Evolutionary conservation across 495 filamentous ascomycete genomes (phyloP), one percentile per base, ranked within the genome.

Genomic region (Podospora australis): DNA sequence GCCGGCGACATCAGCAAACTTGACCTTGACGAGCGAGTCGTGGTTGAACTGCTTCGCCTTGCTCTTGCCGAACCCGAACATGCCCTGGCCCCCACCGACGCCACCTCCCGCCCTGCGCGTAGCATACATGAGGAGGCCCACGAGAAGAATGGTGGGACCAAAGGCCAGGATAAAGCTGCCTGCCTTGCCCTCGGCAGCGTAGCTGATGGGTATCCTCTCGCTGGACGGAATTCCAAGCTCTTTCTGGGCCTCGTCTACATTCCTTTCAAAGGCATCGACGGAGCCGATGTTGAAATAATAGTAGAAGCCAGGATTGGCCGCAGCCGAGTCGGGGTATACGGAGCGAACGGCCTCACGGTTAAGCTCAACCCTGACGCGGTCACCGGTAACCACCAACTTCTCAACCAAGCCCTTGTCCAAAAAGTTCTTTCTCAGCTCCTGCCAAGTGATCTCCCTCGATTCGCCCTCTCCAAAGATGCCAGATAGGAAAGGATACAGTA

Each of bases 251-350:
- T 87, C 79, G 44, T 97, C 92, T 9, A 98, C 64, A 56, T 79
- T 81, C 54, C 83, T 77, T 70, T 98, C 92, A 58, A 97, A 97
- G 30, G 85, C 82, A 35, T 97, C 91, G 35, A 95, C 80, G 14
- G 90, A 96, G 38, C 92, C 92, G 58, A 98, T 95, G 49, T 79
- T 90, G 75, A 97, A 98, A 67, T 88, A 92, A 66, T 96, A 96
- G 67, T 80, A 74, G 69, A 90, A 87, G 42, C 80, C 77, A 14
- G 78, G 73, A 38, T 83, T 80, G 10, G 72, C 75, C 22, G 83
- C 86, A 13, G 79, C 77, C 8, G 88, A 88, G 25, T 95, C 92
- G 22, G 92, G 87, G 54, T 95, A 91, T 63, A 86, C 78, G 32
- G 78, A 66, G 23, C 78, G 74, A 2, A 86, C 78, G 43, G 88